Evolutionary conservation across 2,329 filamentous ascomycete species (phyloP).

Genomic region (Claviceps maximensis): DNA sequence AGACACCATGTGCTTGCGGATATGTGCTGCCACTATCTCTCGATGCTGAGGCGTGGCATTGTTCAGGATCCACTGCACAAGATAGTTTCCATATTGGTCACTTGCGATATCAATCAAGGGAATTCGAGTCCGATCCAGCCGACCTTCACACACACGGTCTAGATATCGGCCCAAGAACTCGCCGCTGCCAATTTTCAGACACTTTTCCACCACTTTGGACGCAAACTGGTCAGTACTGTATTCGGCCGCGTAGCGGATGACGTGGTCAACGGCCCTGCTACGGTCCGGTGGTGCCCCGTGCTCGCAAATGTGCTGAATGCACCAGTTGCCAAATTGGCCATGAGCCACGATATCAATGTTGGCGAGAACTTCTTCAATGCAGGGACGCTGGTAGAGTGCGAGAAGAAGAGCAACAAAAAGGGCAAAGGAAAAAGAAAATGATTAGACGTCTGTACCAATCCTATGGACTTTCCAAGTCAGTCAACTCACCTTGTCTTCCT

Average conservation of each 20-base stretch:
- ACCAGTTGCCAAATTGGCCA: slow-evolving; percentile 98
- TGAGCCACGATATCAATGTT: slow-evolving; percentile 96
- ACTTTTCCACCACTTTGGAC: slow-evolving; percentile 98
- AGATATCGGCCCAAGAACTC: slow-evolving; percentile 91
- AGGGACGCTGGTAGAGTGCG: slow-evolving; percentile 58
- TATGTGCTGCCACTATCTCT: slow-evolving; percentile 84
- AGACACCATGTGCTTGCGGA: slow-evolving; percentile 98
- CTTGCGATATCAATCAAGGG: slow-evolving; percentile 96
- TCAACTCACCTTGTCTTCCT: slow-evolving; percentile 77
- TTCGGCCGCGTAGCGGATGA: slow-evolving; percentile 82
- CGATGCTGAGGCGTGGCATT: slow-evolving; percentile 79
- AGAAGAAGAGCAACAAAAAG: not conserved
- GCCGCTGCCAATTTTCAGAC: slow-evolving; percentile 82
- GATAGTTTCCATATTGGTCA: slow-evolving; percentile 97
- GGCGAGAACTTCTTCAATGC: slow-evolving; percentile 87
- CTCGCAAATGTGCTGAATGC: slow-evolving; percentile 98
- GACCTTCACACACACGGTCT: slow-evolving; percentile 84
- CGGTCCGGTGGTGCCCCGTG: slow-evolving; percentile 86
- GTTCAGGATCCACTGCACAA: slow-evolving; percentile 93
- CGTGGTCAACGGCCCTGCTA: slow-evolving; percentile 86
- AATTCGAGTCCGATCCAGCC: slow-evolving; percentile 82
- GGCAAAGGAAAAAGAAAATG: not conserved
- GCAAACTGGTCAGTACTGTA: slow-evolving; percentile 99
- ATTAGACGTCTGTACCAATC: not conserved
- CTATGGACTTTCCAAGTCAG: not conserved